Conservation (phyloP, 306 rosid genomes). For the Calophaca sinica region DNA sequence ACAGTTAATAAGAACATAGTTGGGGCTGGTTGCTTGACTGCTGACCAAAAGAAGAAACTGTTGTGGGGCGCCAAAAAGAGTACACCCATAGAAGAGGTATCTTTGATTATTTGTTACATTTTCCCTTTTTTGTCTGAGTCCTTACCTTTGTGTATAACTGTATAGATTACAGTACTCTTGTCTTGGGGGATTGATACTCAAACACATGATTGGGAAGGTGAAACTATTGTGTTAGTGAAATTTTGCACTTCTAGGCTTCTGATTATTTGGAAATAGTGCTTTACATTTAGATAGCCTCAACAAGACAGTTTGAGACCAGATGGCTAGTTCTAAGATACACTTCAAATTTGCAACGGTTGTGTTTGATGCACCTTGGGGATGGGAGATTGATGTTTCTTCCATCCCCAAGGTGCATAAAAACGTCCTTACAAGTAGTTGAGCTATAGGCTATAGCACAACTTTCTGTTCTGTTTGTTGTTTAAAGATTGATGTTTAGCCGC, state of each 20-base stretch:
- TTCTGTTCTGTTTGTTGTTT: not conserved
- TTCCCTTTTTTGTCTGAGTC: not conserved
- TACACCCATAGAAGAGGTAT: conserved; percentile 79
- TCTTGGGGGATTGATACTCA: not conserved
- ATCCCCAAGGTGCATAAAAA: no score
- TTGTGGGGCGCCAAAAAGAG: conserved; percentile 92
- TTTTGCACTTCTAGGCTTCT: not conserved
- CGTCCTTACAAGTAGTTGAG: not conserved
- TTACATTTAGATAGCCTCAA: not conserved
- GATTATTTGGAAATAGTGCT: conserved; percentile 12
- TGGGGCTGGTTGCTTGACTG: conserved; percentile 76
- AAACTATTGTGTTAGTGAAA: not conserved
- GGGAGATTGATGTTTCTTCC: no score
- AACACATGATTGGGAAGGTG: conserved; percentile 7
- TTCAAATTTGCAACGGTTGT: not conserved
- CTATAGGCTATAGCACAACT: no score
- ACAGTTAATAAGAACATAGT: conserved; percentile 85
- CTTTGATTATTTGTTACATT: conserved; percentile 26
- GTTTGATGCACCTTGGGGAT: not conserved
- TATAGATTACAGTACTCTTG: not conserved
- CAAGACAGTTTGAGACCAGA: no score
- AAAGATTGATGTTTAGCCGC: not conserved
- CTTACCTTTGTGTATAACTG: not conserved
- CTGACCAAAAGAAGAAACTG: conserved; percentile 98
- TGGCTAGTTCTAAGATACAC: not conserved